Evolutionary conservation across 345 rosid genomes (phyloP), one percentile per base, ranked within the genome.

Genomic region (Rhodamnia rubescens): DNA sequence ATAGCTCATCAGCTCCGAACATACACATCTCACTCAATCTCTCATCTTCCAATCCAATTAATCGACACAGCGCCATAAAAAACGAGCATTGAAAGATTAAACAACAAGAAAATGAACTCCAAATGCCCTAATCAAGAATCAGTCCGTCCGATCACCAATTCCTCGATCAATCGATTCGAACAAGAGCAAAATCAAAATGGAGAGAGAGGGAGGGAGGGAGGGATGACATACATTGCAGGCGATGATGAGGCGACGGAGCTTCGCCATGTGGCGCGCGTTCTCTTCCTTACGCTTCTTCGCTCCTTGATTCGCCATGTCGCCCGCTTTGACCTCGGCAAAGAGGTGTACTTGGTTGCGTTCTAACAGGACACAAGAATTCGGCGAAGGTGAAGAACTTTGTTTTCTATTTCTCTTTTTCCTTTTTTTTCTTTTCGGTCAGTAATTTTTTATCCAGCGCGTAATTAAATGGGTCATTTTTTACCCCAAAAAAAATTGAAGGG

Each of bases 271-370:
- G 85, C 96, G 95, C 50, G 93, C 74, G 87, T 95, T 94, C 92
- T 93, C 98, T 75, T 95, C 98, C 91, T 90, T 95, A 0, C 96
- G 95, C 92, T 95, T 94, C 93, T 97, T 95, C 83, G 98, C 98
- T 81, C 98, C 97, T 89, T 97, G 96, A 92, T 96, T 96, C 85
- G 97, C 99, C 98, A 95, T 96, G 87, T 50, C 52, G 44, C 29
- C 20, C 29, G 42, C 82, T 84, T 22, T 12, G 58, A 29, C 55
- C 56, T 83, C 27, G 27, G 36, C 54, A 36, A 44, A 11, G 32
- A n/a, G 36, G 74, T 5, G 5, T 50, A 50, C 32, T 26, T 58
- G 64, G 32, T 26, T 1, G 64, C 64, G 64, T 26, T 58, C 27
- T 5, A 26, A 58, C 8, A 1, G 32, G 0, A 50, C 3, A 50